Evolutionary conservation across 1,284 basidiomycete species (phyloP), one percentile per base, ranked within the genome.

Genomic region (Fomitopsis palustris): DNA sequence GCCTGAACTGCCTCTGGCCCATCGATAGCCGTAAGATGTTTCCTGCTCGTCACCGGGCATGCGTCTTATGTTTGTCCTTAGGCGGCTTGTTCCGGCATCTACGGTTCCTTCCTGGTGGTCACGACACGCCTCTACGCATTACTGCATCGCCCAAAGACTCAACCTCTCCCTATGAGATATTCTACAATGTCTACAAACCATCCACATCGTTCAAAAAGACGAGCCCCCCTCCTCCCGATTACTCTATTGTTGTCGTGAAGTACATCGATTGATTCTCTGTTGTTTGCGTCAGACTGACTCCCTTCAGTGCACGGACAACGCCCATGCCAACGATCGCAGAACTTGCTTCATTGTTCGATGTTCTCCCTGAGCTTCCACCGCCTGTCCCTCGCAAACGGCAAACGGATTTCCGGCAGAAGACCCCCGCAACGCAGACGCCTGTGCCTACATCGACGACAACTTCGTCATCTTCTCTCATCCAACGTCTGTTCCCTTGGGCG

Each of bases 171-270:
- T 97, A 95, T 72, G 78, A 84, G 54, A 81, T 92, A 21, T 98
- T 97, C 77, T 99, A 83, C 75, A 90, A 98, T 70, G 80, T 96
- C 4, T 98, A 96, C 80, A 96, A 97, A 68, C 96, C 96, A 2
- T 82, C 82, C 2, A 93, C 94, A 0, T 79, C 88, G 8, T 97
- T 90, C 76, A 88, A 87, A 68, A 94, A 93, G 72, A 87, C 88
- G 0, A 76, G 84, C 2, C 92, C 90, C 2, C 87, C 90, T 5
- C 80, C 82, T 0, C 95, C 96, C 5, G 95, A 98, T 73, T 99
- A 94, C 73, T 83, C 88, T 56, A 77, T 98, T 17, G 91, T 92
- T 0, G 89, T 96, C 1, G 81, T 96, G 53, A 86, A 95, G 93
- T 95, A 65, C 68, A 89, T 75, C 3, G 8, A 7, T 4, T 9